phyloP scores from a whole-genome alignment of 345 rosid species.

The Raphanus raphanistrum region DNA sequence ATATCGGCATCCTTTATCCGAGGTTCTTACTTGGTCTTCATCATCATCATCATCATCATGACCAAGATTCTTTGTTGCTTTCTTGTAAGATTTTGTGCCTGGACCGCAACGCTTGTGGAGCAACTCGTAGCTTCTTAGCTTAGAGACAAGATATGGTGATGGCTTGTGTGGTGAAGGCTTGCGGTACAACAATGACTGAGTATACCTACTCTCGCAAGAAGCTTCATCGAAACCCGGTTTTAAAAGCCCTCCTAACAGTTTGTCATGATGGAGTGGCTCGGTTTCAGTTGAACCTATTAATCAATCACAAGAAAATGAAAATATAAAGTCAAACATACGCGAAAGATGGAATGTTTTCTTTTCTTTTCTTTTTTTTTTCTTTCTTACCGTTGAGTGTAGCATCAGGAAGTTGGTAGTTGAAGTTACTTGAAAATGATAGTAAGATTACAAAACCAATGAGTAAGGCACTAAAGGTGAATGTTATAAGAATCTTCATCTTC shows the following conservation, averaged over 20 bases:
- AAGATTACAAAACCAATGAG: slow-evolving; percentile 12
- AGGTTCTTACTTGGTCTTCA: not conserved
- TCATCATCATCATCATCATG: not conserved
- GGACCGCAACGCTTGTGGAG: slow-evolving; percentile 48
- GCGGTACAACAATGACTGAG: slow-evolving; percentile 29
- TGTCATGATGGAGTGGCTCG: slow-evolving; percentile 6
- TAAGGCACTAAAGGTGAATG: not conserved
- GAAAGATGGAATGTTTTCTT: not conserved
- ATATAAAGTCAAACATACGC: not conserved
- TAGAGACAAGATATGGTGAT: slow-evolving; percentile 39
- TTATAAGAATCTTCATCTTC: slow-evolving; percentile 21
- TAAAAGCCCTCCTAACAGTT: slow-evolving; percentile 40
- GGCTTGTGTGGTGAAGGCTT: slow-evolving; percentile 41
- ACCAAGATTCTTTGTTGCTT: slow-evolving; percentile 23
- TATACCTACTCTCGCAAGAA: slow-evolving; percentile 44
- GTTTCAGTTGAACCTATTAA: slow-evolving; percentile 10
- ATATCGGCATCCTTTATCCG: slow-evolving; percentile 47
- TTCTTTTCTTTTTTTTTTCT: not conserved
- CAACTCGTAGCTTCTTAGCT: slow-evolving; percentile 41
- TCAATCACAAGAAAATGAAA: not conserved
- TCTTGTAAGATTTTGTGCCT: slow-evolving; percentile 29
- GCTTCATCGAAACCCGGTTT: slow-evolving; percentile 22
- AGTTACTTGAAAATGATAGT: slow-evolving; percentile 7
- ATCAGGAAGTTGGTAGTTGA: slow-evolving; percentile 18
- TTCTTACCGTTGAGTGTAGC: slow-evolving; percentile 12